Evolutionary conservation across 495 filamentous ascomycete genomes (phyloP), one percentile per base, ranked within the genome.

Genomic region (Penicillium samsonianum): DNA sequence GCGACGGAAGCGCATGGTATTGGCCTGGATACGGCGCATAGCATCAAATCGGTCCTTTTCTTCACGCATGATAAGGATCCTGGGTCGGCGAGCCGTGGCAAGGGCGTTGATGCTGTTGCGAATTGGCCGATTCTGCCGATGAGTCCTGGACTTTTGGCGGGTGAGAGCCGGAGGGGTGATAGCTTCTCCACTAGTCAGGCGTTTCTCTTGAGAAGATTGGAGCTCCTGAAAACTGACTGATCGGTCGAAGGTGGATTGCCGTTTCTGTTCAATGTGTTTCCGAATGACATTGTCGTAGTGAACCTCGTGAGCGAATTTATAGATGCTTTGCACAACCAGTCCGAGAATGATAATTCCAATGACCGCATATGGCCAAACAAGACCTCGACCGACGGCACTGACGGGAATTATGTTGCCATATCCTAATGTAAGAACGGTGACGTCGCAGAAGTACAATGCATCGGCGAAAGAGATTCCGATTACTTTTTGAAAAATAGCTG

Each of bases 291-390:
- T 88, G 52, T 86, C 84, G 44, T 83, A 77, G 17, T 83, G 80
- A 30, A 91, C 73, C 51, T 90, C 84, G 19, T 65, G 55, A 3
- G 82, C 82, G 55, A 90, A 90, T 30, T 79, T 86, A 38, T 90
- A 83, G 52, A 96, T 90, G 52, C 90, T 93, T 16, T 86, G 85
- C 30, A 96, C 86, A 23, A 96, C 89, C 26, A 97, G 77, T 84
- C 92, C 93, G 4, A 97, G 76, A 55, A 88, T 92, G 44, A 93
- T 85, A 46, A 96, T 88, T 7, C 92, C 93, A 20, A 92, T 82
- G 4, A 96, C 83, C 0, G 92, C 85, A 61, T 87, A 97, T 0
- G 92, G 91, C 28, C 96, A 86, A 16, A 96, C 73, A 9, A 97
- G 75, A 2, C 83, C 82, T 40, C 86, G 79, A 1, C 84, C 87